Evolutionary conservation across 306 rosid genomes (phyloP).

Genomic region (Elaeagnus macrophylla): DNA sequence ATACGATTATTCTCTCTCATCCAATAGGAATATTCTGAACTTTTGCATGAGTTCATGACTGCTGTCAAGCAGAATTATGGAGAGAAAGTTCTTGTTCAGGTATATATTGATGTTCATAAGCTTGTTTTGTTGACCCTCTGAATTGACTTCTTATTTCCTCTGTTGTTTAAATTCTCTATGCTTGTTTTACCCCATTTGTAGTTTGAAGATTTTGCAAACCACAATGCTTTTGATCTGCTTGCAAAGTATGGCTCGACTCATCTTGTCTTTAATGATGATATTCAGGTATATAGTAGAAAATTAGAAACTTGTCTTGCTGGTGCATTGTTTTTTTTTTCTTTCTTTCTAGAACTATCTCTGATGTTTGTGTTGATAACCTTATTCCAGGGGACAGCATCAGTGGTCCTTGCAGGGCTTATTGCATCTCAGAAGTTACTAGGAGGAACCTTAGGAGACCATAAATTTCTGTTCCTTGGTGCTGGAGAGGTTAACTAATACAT

Average conservation of each 20-base stretch:
- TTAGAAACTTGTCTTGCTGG: constrained; percentile 5
- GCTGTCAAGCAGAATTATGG: constrained; percentile 87
- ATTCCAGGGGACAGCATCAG: constrained; percentile 96
- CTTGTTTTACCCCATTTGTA: constrained; percentile 24
- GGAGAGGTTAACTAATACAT: constrained; percentile 59
- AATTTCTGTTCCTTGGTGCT: constrained; percentile 85
- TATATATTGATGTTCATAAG: constrained; percentile 19
- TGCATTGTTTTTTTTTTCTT: not conserved
- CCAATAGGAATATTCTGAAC: constrained; percentile 76
- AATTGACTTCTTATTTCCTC: constrained; percentile 6
- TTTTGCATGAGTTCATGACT: constrained; percentile 75
- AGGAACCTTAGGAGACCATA: constrained; percentile 72
- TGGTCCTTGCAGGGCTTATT: constrained; percentile 87
- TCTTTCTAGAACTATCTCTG: not conserved
- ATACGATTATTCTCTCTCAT: not conserved
- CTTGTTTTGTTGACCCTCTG: constrained; percentile 3
- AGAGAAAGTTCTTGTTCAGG: constrained; percentile 88
- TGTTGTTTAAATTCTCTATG: constrained; percentile 18
- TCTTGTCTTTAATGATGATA: constrained; percentile 94
- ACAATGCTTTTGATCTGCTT: constrained; percentile 95
- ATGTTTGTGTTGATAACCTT: constrained; percentile 6
- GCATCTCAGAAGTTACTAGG: constrained; percentile 61
- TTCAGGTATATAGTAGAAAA: constrained; percentile 49
- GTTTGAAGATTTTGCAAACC: constrained; percentile 99
- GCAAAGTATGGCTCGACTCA: constrained; percentile 78